Base-by-base conservation (phyloP, 1,284 basidiomycete species). In the Ceratobasidium sp. region DNA sequence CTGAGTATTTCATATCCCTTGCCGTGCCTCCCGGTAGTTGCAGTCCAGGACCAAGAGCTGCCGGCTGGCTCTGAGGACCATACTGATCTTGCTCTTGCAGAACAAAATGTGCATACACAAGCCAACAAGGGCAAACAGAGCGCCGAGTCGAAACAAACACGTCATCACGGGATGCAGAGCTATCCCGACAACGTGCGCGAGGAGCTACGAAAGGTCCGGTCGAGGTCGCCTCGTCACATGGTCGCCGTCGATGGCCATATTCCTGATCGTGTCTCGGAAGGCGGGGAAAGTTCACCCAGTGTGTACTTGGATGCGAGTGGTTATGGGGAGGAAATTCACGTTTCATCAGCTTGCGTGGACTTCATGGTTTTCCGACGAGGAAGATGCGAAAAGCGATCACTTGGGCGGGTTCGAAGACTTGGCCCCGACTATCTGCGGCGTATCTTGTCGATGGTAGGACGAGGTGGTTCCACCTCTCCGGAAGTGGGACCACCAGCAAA, bases 161-260 rank as follows among this genome's bases (percentile, higher is more conserved):
- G 71, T 31, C 58, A 59, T 29, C 48, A 62, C 29, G 71, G 71
- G 34, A 63, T 73, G 59, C 29, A 31, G 37, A 51, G 19, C 13
- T 73, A 73, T 62, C 71, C 71, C 9, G 71, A 73, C 5, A 34
- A 59, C 27, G 59, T 73, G n/a, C 46, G 71, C 22, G 71, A 61
- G 24, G 71, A 59, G 11, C 31, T 73, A 13, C 56, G 71, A 24
- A 46, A 34, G 34, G 39, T 59, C 13, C 48, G 29, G 22, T 39
- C 71, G 31, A 49, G 46, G 31, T 51, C 68, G 29, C 48, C 2
- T 24, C 43, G 24, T 43, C 3, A 43, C 37, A 37, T 14, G 46
- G 48, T n/a, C 39, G 11, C 37, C 6, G 39, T 22, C 39, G 39
- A 61, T 22, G 41, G 41, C 11, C 59, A 11, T n/a, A n/a, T n/a